Evolutionary conservation across 371 early-diverging fungal species (phyloP), one percentile per base, ranked within the genome.

Genomic region (Lichtheimia hyalospora): DNA sequence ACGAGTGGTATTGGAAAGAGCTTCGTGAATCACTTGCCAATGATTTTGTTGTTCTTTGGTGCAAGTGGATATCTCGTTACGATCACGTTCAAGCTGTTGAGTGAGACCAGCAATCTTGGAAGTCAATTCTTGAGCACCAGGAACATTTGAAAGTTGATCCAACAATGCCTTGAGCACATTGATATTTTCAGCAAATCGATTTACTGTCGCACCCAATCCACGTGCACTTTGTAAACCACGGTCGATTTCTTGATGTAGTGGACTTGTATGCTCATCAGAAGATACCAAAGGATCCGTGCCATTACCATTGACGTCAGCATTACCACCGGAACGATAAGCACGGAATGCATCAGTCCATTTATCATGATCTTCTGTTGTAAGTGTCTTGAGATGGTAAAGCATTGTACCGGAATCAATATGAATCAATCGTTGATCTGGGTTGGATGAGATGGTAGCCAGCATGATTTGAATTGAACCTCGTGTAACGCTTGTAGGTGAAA

Each of bases 381-480:
- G 67, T 0, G 90, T 85, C 58, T 91, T 92, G 58, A 96, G 81
- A 63, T 93, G 92, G 61, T 87, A 84, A 20, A 92, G 72, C 61
- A 76, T 83, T 12, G 88, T 81, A 44, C 93, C 96, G 5, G 93
- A 87, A 64, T 96, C 92, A 34, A 96, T 88, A 60, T 90, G 89
- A 58, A 95, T 90, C 46, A 88, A 68, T 20, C 82, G 73, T 60
- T 89, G 88, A 18, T 87, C 83, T 54, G 71, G 73, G 54, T 78
- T 79, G 15, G 86, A 80, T 2, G 88, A 81, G 15, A 89, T 80
- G 3, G 88, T 86, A 2, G 89, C 84, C 34, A 80, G 73, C 43
- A 69, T 69, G 25, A 92, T 77, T 49, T 87, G 81, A 16, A 94
- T 82, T 18, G 90, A 85, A 7, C 92, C 94, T 13, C 95, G 88